These are phyloP conservation scores for Flueggea neowawraea DNA, from an alignment of 441 rosid genomes.

Conservation along the genomic window DNA sequence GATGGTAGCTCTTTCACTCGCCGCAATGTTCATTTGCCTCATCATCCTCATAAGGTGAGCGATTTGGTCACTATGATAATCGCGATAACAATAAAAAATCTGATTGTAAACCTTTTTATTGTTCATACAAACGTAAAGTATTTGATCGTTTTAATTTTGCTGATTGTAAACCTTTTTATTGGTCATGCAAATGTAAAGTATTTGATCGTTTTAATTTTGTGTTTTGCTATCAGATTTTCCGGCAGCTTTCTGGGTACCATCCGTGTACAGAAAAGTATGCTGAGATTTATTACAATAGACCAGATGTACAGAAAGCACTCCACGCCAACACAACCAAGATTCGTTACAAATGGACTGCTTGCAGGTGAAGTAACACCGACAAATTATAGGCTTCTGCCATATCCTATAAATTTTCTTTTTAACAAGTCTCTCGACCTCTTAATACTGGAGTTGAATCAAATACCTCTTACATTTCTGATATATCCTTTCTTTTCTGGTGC, in stretches of 20 bases:
- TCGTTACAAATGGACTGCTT: constrained; percentile 96
- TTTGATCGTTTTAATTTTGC: not conserved
- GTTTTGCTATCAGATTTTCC: constrained; percentile 27
- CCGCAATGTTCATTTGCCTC: constrained; percentile 58
- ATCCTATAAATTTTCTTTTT: not conserved
- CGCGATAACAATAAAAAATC: too few species aligned
- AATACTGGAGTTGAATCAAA: too few species aligned
- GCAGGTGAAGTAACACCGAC: constrained; percentile 49
- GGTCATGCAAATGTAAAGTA: not conserved
- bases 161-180: too few species aligned
- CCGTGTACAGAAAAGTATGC: constrained; percentile 98
- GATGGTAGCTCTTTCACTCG: constrained; percentile 47
- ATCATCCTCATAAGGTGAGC: constrained; percentile 59
- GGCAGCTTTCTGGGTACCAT: constrained; percentile 80
- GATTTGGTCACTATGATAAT: not conserved
- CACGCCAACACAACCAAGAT: constrained; percentile 78
- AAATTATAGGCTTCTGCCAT: not conserved
- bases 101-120: too few species aligned
- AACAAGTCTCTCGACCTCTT: too few species aligned
- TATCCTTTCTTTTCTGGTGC: constrained; percentile 8
- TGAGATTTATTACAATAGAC: constrained; percentile 91
- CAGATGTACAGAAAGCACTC: constrained; percentile 84
- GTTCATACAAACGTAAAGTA: not conserved
- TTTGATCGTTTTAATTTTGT: not conserved
- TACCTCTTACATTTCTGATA: too few species aligned